Evolutionary conservation across 2,329 filamentous ascomycete genomes (phyloP).

Genomic region (Gyromitra esculenta): DNA sequence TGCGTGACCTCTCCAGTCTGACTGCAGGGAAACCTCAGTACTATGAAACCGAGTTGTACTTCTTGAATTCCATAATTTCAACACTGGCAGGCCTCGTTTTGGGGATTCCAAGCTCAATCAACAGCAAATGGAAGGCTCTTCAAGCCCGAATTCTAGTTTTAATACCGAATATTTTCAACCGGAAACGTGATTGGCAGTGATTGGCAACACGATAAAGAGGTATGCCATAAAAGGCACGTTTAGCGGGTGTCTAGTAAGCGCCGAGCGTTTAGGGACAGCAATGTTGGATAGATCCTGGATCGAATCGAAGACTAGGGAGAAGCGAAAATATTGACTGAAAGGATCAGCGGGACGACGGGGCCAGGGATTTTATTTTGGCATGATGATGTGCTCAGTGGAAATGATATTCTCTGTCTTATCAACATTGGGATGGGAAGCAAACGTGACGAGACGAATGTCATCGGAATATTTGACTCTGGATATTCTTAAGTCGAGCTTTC

Average conservation of each 20-base stretch:
- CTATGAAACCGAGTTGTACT: conserved; percentile 1
- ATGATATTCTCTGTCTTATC: background rate
- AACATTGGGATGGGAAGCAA: conserved; percentile 56
- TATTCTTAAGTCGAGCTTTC: conserved; percentile 57
- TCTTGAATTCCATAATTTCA: too few species aligned
- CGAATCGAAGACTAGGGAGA: conserved; percentile 43
- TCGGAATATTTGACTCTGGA: conserved; percentile 59
- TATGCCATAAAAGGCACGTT: conserved; percentile 59
- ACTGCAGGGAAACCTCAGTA: conserved; percentile 33
- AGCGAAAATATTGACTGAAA: conserved; percentile 54
- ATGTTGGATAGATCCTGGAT: conserved; percentile 59
- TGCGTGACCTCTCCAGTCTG: conserved; percentile 22
- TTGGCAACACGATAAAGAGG: conserved; percentile 58
- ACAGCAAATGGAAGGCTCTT: conserved; percentile 19
- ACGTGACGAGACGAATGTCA: conserved; percentile 54
- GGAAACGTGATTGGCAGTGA: conserved; percentile 57
- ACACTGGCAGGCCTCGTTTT: conserved; percentile 38
- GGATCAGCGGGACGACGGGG: conserved; percentile 57
- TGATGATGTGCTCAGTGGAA: conserved; percentile 51
- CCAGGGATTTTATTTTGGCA: conserved; percentile 59
- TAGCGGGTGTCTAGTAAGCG: conserved; percentile 60
- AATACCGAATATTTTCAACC: conserved; percentile 57
- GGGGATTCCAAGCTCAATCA: conserved; percentile 33
- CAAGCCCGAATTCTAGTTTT: conserved; percentile 49
- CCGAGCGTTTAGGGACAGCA: conserved; percentile 58